Base-by-base conservation (phyloP, 2,329 filamentous ascomycete genomes). In the Seiridium cupressi region DNA sequence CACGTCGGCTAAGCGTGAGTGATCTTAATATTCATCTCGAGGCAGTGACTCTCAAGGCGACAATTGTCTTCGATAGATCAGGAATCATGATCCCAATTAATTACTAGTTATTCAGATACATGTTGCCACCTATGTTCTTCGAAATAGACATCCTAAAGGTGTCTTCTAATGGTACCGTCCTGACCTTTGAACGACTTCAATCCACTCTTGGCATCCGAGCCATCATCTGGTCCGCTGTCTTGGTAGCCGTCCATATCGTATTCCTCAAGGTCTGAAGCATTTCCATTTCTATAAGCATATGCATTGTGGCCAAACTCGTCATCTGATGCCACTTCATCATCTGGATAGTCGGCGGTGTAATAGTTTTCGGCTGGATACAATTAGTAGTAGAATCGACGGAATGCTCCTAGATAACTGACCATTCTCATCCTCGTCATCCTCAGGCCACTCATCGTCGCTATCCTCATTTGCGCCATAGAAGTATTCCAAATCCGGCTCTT, bases 261-360 rank as follows among this genome's bases (percentile, higher is more conserved):
- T 65, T 85, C 83, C 65, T 86, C 83, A 6, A 81, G 73, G 63
- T 85, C 83, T 2, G 83, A 84, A 7, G 81, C 81, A 57, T 84
- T 82, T 32, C 73, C 74, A 26, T 77, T 84, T 48, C 80, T 78
- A 68, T 82, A 87, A 40, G 77, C 73, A 69, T 88, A 88, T 1
- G 84, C 71, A 58, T 85, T 81, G 8, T 79, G 77, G 48, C 79
- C 83, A 62, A 81, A 84, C 71, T 89, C 87, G 64, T 90, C 87
- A 66, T 92, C 89, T 13, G 86, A 88, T 49, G 86, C 88, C 11
- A 92, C 82, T 70, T 93, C 90, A 58, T 93, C 90, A 63, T 93
- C 90, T 0, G 90, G 90, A 66, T 93, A 93, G 71, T 93, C 90
- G 58, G 89, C 88, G 3, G 87, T 86, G 69, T 93, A 92, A 73